These are phyloP conservation scores for Chiua virens DNA, from an alignment of 768 basidiomycete genomes.

Conservation along the genomic window DNA sequence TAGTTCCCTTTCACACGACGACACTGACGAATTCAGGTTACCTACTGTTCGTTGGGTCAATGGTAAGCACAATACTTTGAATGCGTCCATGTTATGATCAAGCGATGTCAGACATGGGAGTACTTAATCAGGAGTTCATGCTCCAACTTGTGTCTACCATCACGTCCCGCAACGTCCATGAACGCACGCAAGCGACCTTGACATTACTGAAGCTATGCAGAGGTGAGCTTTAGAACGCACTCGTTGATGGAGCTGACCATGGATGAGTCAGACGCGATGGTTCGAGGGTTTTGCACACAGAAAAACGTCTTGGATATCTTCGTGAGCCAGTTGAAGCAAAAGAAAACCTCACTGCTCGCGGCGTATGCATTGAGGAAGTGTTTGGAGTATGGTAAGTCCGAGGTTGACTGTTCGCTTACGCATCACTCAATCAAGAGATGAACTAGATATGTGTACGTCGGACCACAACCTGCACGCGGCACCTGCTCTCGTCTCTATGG, in stretches of 20 bases:
- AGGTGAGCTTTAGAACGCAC: background rate
- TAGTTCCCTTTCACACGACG: background rate
- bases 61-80: background rate
- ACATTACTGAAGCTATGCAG: conserved; percentile 7
- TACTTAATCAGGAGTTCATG: background rate
- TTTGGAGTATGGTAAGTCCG: background rate
- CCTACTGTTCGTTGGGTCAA: background rate
- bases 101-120: background rate
- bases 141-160: background rate
- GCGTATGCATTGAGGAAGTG: conserved; percentile 5
- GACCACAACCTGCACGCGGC: background rate
- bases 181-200: conserved; percentile 4
- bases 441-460: background rate
- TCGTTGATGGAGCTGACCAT: background rate
- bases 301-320: background rate
- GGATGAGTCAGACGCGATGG: background rate
- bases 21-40: background rate
- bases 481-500: background rate
- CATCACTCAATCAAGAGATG: too few species aligned
- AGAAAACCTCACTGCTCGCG: conserved; percentile 6
- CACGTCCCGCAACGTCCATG: background rate
- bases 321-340: background rate
- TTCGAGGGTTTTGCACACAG: background rate
- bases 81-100: background rate
- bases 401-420: too few species aligned